Percentiles rank a stretch among this genome's conserved stretches.
Evolutionary conservation across 257 asterid species (phyloP).

Genomic region (Solanum megistacrolobum): DNA sequence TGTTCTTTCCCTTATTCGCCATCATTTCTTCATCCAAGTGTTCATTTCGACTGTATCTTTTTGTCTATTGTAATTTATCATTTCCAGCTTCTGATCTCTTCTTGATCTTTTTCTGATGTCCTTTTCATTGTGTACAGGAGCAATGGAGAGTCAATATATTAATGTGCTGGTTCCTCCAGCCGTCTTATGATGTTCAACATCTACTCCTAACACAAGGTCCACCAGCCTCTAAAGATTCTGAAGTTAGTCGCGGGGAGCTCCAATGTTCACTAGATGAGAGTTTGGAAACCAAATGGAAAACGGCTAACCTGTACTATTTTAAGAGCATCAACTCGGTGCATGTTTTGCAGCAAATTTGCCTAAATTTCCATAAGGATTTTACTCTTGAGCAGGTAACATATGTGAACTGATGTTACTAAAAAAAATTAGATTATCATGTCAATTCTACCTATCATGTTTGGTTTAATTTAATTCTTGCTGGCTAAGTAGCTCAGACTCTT

Average conservation of each 20-base stretch:
- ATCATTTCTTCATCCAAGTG: background rate
- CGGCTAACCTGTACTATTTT: constrained; percentile 69
- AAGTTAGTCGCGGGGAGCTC: constrained; percentile 10
- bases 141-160: constrained; percentile 20
- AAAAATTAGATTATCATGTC: background rate
- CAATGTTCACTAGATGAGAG: constrained; percentile 18
- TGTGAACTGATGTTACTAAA: background rate
- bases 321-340: constrained; percentile 65
- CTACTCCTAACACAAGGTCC: constrained; percentile 33
- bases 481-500: background rate
- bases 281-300: constrained; percentile 41
- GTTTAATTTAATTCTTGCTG: background rate
- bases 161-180: constrained; percentile 71
- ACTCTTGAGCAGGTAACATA: constrained; percentile 59
- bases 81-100: background rate
- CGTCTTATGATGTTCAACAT: constrained; percentile 68
- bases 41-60: background rate
- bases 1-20: background rate
- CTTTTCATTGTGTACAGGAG: constrained; percentile 20
- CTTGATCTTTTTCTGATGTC: background rate
- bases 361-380: constrained; percentile 69
- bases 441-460: background rate
- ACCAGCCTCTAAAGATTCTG: constrained; percentile 18
- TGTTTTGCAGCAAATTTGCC: constrained; percentile 51
- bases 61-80: background rate